phyloP scores from a whole-genome alignment of 352 stramenopile genomes.

The Poterioochromonas sp. region DNA sequence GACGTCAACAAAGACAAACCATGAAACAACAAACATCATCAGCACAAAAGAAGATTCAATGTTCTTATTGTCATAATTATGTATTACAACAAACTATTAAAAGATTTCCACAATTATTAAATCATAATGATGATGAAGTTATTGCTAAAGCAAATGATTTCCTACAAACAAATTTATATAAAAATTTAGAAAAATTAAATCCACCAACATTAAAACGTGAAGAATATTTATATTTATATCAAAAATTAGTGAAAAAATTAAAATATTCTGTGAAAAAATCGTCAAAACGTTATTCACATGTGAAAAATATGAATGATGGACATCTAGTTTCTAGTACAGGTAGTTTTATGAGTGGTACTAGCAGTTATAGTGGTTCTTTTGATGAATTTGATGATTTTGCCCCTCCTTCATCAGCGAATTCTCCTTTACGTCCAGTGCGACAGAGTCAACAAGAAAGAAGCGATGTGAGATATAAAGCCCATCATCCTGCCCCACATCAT shows the following conservation, averaged over 20 bases:
- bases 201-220: neutral
- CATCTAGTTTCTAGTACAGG: neutral
- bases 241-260: neutral
- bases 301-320: neutral
- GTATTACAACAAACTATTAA: no score
- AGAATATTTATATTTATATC: neutral
- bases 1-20: no score
- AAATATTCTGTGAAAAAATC: neutral
- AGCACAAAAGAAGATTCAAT: no score
- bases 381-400: neutral
- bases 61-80: no score
- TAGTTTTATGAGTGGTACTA: neutral
- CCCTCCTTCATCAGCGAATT: neutral
- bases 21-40: no score
- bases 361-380: neutral
- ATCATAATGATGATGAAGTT: neutral
- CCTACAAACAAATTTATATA: neutral
- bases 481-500: neutral
- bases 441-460: neutral
- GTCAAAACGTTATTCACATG: neutral
- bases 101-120: no score
- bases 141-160: neutral
- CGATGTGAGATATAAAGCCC: neutral
- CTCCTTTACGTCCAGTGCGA: neutral
- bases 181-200: neutral